Evolutionary conservation across 805 yeast genomes (phyloP).

Genomic region (Yarrowia deformans): DNA sequence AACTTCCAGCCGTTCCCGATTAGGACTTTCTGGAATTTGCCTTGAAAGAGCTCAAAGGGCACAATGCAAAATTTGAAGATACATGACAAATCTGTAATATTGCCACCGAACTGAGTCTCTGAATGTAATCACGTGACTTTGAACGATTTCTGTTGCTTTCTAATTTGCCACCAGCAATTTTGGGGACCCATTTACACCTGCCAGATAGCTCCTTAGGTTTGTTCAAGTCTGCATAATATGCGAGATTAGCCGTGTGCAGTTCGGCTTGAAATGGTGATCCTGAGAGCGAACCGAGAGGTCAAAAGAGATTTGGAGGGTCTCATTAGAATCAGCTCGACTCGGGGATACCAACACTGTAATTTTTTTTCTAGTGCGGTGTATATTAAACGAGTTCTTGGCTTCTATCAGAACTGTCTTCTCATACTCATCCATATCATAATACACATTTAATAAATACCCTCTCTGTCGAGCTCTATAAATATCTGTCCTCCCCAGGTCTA

Average conservation of each 20-base stretch:
- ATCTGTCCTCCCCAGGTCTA: constrained; percentile 7
- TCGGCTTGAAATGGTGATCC: too few relatives aligned
- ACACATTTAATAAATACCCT: constrained; percentile 10
- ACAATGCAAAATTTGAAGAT: not conserved
- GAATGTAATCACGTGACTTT: not conserved
- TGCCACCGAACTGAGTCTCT: not conserved
- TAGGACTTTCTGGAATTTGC: constrained; percentile 15
- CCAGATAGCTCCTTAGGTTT: too few relatives aligned
- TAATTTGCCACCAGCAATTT: not conserved
- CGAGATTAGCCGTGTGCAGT: not conserved
- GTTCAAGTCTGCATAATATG: not conserved
- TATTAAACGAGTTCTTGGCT: too few relatives aligned
- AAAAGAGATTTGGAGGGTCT: too few relatives aligned
- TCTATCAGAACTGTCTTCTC: too few relatives aligned
- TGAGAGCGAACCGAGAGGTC: not conserved
- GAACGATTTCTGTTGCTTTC: not conserved
- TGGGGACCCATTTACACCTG: not conserved
- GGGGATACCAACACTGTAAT: not conserved
- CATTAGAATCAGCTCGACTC: not conserved
- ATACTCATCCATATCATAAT: too few relatives aligned
- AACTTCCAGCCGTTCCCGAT: constrained; percentile 4
- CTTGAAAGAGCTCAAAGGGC: too few relatives aligned
- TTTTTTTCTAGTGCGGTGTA: not conserved
- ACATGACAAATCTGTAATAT: not conserved
- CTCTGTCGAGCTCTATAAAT: constrained; percentile 28